Evolutionary conservation across 768 basidiomycete species (phyloP), one percentile per base, ranked within the genome.

Genomic region (Wakefieldia striispora): DNA sequence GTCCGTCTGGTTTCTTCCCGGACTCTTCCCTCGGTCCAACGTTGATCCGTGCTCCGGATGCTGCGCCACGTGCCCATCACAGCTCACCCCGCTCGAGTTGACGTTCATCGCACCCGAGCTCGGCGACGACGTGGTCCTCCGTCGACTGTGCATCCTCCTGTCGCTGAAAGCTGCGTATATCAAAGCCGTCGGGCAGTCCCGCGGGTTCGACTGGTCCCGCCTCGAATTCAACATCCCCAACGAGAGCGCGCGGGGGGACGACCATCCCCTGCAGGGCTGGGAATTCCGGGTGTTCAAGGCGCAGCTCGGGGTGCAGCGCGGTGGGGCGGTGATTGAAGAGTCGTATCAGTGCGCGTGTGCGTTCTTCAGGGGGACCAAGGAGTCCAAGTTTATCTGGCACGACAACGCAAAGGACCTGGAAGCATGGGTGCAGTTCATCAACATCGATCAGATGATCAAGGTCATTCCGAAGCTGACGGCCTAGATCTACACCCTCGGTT

Each of bases 371-470:
- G 85, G 85, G 10, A 78, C 76, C 6, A 69, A 73, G 27, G 80
- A 84, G 51, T 80, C 79, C 47, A 81, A 73, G 51, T 90, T 89
- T 56, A 76, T 91, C 14, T 91, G 83, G 80, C 79, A 88, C 49
- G 79, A 83, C 40, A 80, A 79, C 23, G 66, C 73, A 36, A 81
- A 83, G 58, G 81, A 88, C 39, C 64, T 91, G 51, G 85, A 86
- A 61, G 79, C 76, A 29, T 90, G 88, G 87, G 86, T 91, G 13
- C 88, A 91, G 69, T 91, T 90, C 58, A 82, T 91, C 59, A 86
- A 83, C 51, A 82, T 90, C 49, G 86, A 90, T 69, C 84, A 89
- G 68, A 80, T 91, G 73, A 74, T 88, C 64, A 86, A 86, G 58
- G 87, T 90, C 52, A 79, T 87, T 16, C 82, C 83, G 17, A 90